Percentiles rank a stretch among this genome's conserved stretches.
These are phyloP conservation scores for Lenwebbia sp. DNA, from an alignment of 345 rosid genomes.

Conservation along the genomic window DNA sequence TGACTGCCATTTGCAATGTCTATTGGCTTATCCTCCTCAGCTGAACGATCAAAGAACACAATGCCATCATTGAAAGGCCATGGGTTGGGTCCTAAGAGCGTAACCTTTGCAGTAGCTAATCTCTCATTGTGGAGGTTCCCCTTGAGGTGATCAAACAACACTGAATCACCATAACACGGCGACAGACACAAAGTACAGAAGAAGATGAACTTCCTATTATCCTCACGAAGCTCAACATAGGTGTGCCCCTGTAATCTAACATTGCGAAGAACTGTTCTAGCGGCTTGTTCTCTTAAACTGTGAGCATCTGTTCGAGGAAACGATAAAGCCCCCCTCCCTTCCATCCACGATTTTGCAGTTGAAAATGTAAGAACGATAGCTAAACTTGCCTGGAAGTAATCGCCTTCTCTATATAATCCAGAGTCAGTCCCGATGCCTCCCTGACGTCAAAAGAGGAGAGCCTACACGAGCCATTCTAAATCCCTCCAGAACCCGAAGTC, in stretches of 20 bases:
- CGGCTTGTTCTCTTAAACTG: constrained; percentile 58
- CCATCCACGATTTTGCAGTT: constrained; percentile 35
- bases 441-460: background rate
- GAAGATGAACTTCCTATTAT: constrained; percentile 64
- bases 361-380: constrained; percentile 2
- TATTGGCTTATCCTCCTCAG: constrained; percentile 18
- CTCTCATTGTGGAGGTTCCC: constrained; percentile 74
- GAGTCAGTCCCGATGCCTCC: background rate
- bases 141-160: constrained; percentile 65
- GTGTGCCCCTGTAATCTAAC: constrained; percentile 67
- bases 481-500: constrained; percentile 1
- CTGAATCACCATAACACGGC: constrained; percentile 67
- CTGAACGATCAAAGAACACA: constrained; percentile 54
- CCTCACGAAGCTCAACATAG: constrained; percentile 70
- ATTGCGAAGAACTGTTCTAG: constrained; percentile 49
- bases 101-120: constrained; percentile 55
- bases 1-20: constrained; percentile 4
- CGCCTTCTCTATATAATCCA: background rate
- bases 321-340: constrained; percentile 45
- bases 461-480: constrained; percentile 1
- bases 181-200: constrained; percentile 86
- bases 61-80: constrained; percentile 94
- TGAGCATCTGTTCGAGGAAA: constrained; percentile 25
- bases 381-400: background rate
- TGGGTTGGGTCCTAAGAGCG: constrained; percentile 62